A percentile compares a stretch with the other conserved stretches of the same genome.
These are phyloP conservation scores for Wickerhamiella siamensis DNA, from an alignment of 805 yeast species.

Conservation along the genomic window DNA sequence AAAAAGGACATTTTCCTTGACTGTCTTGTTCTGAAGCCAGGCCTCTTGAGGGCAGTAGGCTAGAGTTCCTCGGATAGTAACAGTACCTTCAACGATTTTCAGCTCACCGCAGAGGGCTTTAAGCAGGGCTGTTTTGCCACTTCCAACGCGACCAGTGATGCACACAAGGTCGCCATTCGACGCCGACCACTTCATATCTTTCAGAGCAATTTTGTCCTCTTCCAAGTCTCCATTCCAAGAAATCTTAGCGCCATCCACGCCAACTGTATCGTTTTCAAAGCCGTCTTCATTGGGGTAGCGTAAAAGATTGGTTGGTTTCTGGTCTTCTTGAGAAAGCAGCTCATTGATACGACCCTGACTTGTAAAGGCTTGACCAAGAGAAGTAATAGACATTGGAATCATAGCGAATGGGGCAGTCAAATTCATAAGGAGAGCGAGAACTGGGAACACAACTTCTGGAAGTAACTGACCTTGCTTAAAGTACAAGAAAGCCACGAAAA, in stretches of 20 bases:
- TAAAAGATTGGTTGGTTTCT: conserved; percentile 59
- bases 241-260: conserved; percentile 25
- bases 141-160: conserved; percentile 73
- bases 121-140: conserved; percentile 70
- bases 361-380: conserved; percentile 66
- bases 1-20: conserved; percentile 77
- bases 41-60: conserved; percentile 83
- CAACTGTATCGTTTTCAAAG: conserved; percentile 44
- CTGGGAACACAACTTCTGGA: conserved; percentile 71
- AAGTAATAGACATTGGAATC: conserved; percentile 75
- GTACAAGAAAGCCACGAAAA: conserved; percentile 69
- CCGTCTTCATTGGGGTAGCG: conserved; percentile 29
- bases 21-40: conserved; percentile 86
- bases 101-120: conserved; percentile 68
- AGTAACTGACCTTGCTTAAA: conserved; percentile 51
- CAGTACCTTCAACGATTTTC: conserved; percentile 51
- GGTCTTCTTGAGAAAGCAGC: conserved; percentile 54
- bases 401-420: conserved; percentile 80
- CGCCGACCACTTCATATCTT: conserved; percentile 44
- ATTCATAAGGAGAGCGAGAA: conserved; percentile 45
- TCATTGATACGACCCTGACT: conserved; percentile 45
- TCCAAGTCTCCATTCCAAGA: conserved; percentile 43
- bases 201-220: conserved; percentile 21
- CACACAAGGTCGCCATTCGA: conserved; percentile 64
- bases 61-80: conserved; percentile 49